Base-by-base conservation (phyloP, 164 flowering plant species). In the Vitis amurensis region DNA sequence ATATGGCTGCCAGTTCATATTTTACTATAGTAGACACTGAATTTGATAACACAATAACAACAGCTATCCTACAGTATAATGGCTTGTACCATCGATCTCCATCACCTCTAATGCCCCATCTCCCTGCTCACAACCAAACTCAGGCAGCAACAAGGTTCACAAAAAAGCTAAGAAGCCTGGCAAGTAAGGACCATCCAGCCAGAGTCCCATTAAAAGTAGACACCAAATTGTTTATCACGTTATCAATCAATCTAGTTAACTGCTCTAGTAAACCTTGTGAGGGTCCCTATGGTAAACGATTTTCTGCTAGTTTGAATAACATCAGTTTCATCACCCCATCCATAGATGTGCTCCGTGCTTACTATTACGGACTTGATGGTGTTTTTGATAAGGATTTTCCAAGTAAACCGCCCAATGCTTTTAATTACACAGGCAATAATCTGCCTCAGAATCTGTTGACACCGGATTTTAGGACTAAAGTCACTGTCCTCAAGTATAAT, bases 1-100 rank as follows among this genome's bases (percentile, higher is more conserved):
- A 78, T 75, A 75, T 81, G 75, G 78, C 76, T 11, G 80, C 82
- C 9, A 61, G 70, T 5, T 57, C 81, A 16, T 82, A 82, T 47
- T 49, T 71, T 0, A 68, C 61, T 55, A 71, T 61, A 1, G 0
- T 3, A 0, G 53, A 53, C 12, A 51, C 64, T 16, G 55, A 9
- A 14, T 74, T 48, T 14, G 79, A 72, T 49, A 76, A 75, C 77
- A 66, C 76, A 2, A 79, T 74, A 1, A 52, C 79, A 53, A 76
- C 82, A 10, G 82, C 79, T 4, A 55, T 73, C 48, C 11, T 73
- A 0, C 27, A 17, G 4, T 50, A 72, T 51, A 9, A 5, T 17
- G 44, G 17, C 10, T 11, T 0, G 16, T 15, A 55, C 58, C 19
- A 55, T 55, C 58, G 1, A n/a, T 15, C 58, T n/a, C 19, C 58